Evolutionary conservation across 495 filamentous ascomycete genomes (phyloP).

Genomic region (Annulohypoxylon moriforme): DNA sequence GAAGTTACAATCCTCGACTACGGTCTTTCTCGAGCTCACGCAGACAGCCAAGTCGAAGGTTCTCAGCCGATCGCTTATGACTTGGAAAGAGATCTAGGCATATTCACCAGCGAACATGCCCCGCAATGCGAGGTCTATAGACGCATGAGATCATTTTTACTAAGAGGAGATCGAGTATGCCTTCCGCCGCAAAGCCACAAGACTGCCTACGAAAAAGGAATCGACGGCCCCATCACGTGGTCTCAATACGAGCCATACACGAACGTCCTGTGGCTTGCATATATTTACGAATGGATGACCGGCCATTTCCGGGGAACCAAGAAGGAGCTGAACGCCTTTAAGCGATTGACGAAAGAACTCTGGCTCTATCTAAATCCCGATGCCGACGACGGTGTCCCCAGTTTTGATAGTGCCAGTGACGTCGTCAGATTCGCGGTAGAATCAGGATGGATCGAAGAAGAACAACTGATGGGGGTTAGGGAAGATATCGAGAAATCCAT

Average conservation of each 20-base stretch:
- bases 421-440: constrained; percentile 58
- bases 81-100: constrained; percentile 61
- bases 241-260: constrained; percentile 58
- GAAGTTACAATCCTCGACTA: constrained; percentile 91
- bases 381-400: constrained; percentile 49
- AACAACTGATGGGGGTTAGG: constrained; percentile 55
- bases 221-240: constrained; percentile 56
- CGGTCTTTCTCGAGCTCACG: constrained; percentile 77
- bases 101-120: constrained; percentile 64
- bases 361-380: constrained; percentile 55
- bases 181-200: constrained; percentile 50
- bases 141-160: constrained; percentile 63
- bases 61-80: constrained; percentile 56
- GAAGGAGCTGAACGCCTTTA: constrained; percentile 52
- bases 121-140: constrained; percentile 60
- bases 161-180: constrained; percentile 50
- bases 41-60: constrained; percentile 41
- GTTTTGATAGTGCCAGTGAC: constrained; percentile 57
- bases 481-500: constrained; percentile 47
- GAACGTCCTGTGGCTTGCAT: constrained; percentile 66
- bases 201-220: constrained; percentile 49
- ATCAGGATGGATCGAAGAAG: constrained; percentile 57
- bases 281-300: constrained; percentile 59
- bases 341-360: constrained; percentile 55
- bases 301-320: constrained; percentile 50